Conservation (phyloP, 169 alveolate species). For the Plasmodium gonderi region DNA sequence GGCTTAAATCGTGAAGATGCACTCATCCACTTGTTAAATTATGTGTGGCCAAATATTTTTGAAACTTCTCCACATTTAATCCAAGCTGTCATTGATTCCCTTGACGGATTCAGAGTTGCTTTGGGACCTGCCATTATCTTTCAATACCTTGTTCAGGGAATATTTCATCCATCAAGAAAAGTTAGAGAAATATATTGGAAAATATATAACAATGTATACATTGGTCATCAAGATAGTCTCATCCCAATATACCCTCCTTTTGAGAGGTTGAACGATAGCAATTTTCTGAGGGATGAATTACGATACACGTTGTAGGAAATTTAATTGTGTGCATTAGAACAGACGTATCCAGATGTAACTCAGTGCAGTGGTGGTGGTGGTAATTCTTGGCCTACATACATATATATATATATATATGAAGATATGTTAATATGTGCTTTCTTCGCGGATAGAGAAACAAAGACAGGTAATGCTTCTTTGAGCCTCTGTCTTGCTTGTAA, state of each 20-base stretch:
- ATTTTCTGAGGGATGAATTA: slow-evolving; percentile 33
- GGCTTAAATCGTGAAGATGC: slow-evolving; percentile 97
- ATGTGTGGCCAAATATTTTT: slow-evolving; percentile 99
- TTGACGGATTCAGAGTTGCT: slow-evolving; percentile 98
- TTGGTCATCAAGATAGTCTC: slow-evolving; percentile 98
- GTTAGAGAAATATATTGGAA: slow-evolving; percentile 99
- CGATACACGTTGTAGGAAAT: slow-evolving; percentile 5
- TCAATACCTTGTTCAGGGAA: slow-evolving; percentile 96
- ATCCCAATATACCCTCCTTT: slow-evolving; percentile 95
- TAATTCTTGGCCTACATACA: background rate
- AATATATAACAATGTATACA: slow-evolving; percentile 97
- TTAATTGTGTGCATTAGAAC: background rate
- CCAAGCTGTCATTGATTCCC: slow-evolving; percentile 98
- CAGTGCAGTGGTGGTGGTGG: background rate
- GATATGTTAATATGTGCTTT: no score
- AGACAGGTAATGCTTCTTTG: no score
- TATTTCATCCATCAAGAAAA: slow-evolving; percentile 99
- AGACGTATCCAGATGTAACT: background rate
- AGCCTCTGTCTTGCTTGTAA: no score
- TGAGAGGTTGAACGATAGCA: slow-evolving; percentile 52
- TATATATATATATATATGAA: background rate
- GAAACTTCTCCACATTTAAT: slow-evolving; percentile 98
- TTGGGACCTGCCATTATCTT: slow-evolving; percentile 98
- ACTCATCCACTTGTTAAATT: slow-evolving; percentile 96
- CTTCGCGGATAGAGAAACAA: no score